These are phyloP conservation scores for Amaranthus palmeri DNA, from an alignment of 148 eudicot species.

Conservation along the genomic window DNA sequence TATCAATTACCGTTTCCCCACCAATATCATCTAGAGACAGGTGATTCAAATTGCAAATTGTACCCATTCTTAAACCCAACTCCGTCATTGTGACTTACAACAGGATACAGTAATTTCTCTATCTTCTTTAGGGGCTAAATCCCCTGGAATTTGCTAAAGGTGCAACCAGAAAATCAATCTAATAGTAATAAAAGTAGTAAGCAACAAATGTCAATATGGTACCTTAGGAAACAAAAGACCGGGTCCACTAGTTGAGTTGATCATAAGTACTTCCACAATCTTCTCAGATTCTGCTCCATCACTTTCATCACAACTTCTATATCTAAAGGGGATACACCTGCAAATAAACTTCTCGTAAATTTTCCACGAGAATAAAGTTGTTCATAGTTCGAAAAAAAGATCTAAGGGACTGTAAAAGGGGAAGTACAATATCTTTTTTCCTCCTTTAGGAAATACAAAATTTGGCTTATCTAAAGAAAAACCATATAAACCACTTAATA, in stretches of 20 bases:
- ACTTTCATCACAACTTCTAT: constrained; percentile 26
- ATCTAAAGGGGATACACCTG: constrained; percentile 88
- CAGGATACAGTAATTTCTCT: too few relatives aligned
- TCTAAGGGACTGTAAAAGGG: background rate
- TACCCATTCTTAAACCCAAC: too few relatives aligned
- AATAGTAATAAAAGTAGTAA: background rate
- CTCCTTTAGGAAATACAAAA: too few relatives aligned
- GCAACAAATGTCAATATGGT: background rate
- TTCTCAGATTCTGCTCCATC: constrained; percentile 40
- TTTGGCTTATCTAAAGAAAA: too few relatives aligned
- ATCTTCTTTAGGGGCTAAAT: too few relatives aligned
- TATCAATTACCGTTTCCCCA: too few relatives aligned
- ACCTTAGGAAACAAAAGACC: constrained; percentile 95
- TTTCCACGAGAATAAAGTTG: background rate
- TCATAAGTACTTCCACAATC: constrained; percentile 80
- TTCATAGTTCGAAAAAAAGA: background rate
- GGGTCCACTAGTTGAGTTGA: constrained; percentile 81
- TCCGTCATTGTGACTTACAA: too few relatives aligned
- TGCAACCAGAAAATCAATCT: background rate
- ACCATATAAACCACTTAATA: too few relatives aligned
- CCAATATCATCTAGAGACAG: too few relatives aligned
- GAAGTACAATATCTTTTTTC: too few relatives aligned
- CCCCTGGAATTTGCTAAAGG: too few relatives aligned
- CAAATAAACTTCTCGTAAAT: constrained; percentile 20
- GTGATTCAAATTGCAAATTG: too few relatives aligned